Evolutionary conservation across 176 grass and related monocot species (phyloP).

Genomic region (Zizania latifolia): DNA sequence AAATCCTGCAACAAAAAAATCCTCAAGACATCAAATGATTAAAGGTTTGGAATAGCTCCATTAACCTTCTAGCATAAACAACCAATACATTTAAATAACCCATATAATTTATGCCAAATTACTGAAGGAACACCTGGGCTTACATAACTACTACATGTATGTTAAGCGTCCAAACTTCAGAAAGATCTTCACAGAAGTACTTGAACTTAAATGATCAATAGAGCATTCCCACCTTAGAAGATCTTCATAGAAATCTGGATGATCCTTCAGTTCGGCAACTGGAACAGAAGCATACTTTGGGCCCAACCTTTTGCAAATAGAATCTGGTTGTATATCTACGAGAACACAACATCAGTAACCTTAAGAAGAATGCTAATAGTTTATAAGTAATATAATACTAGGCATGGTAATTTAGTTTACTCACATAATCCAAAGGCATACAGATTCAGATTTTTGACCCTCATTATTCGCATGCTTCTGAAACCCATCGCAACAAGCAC

Average conservation of each 20-base stretch:
- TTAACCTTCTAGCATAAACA: not conserved
- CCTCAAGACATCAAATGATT: not conserved
- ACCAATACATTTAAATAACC: not conserved
- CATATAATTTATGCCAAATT: not conserved
- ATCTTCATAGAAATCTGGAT: constrained; percentile 85
- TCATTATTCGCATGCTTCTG: constrained; percentile 82
- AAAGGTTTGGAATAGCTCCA: not conserved
- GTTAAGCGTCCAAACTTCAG: not conserved
- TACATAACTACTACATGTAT: not conserved
- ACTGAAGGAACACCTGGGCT: not conserved
- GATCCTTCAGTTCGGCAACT: constrained; percentile 60
- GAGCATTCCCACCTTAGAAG: constrained; percentile 66
- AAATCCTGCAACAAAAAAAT: not conserved
- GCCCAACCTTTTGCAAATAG: constrained; percentile 83
- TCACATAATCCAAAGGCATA: constrained; percentile 99
- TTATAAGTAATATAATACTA: not conserved
- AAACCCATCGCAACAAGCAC: constrained; percentile 87
- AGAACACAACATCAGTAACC: constrained; percentile 22
- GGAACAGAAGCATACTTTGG: constrained; percentile 76
- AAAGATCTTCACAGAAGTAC: not conserved
- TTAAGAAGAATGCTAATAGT: constrained; percentile 13
- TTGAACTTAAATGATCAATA: constrained; percentile 10
- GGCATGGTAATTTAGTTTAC: constrained; percentile 17
- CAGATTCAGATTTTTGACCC: constrained; percentile 65
- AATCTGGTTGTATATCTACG: constrained; percentile 87